Conservation (phyloP, 2,329 filamentous ascomycete genomes). For the Trichophyton mentagrophytes region DNA sequence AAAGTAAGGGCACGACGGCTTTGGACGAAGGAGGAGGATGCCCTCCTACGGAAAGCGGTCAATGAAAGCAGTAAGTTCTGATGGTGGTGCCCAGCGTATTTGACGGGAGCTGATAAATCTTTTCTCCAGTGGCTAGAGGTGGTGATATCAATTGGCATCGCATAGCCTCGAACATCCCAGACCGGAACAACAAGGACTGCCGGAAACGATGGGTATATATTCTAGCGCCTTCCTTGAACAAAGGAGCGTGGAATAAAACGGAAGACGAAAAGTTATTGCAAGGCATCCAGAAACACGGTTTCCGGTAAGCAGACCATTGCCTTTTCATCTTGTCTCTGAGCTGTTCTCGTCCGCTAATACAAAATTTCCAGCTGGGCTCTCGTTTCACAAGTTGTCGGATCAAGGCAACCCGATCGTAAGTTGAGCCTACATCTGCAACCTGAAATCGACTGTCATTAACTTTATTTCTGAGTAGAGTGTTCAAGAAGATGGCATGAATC, state of each 20-base stretch:
- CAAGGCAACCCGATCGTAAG: constrained; percentile 5
- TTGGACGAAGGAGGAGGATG: constrained; percentile 6
- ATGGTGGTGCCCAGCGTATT: background rate
- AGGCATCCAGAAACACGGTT: constrained; percentile 6
- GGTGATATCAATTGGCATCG: constrained; percentile 7
- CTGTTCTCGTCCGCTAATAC: background rate
- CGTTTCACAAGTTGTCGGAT: constrained; percentile 6
- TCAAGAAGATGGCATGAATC: constrained; percentile 5
- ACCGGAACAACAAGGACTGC: constrained; percentile 4
- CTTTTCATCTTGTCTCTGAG: background rate
- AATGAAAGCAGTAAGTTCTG: constrained; percentile 5
- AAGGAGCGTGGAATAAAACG: constrained; percentile 6
- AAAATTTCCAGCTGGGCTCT: background rate
- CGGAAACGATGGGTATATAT: constrained; percentile 7
- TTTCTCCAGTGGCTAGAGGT: background rate
- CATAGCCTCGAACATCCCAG: constrained; percentile 6
- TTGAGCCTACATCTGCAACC: background rate
- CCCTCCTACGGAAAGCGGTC: background rate
- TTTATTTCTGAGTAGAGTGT: background rate
- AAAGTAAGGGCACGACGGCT: constrained; percentile 6
- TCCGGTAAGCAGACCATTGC: background rate
- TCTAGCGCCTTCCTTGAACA: constrained; percentile 3
- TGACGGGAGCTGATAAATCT: background rate
- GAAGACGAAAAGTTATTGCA: constrained; percentile 6
- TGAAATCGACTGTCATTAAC: background rate